Conservation (phyloP, 495 filamentous ascomycete species). For the Melanomma pulvis-pyrius region DNA sequence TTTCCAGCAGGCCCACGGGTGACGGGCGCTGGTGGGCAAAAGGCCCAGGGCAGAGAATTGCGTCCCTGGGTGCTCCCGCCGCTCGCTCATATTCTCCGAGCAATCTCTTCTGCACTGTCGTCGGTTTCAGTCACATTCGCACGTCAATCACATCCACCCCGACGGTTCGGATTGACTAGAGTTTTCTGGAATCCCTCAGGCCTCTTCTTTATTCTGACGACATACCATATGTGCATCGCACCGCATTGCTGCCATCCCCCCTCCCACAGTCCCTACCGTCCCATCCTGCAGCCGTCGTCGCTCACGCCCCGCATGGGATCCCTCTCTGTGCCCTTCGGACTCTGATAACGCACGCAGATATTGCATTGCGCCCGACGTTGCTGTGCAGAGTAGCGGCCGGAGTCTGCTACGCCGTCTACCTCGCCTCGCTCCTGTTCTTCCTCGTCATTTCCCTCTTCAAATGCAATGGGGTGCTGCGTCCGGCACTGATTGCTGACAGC, state of each 20-base stretch:
- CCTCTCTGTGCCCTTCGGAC: conserved; percentile 1
- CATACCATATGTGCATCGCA: conserved; percentile 21
- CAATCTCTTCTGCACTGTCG: conserved; percentile 7
- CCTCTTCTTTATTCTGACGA: conserved; percentile 17
- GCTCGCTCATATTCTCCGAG: conserved; percentile 14
- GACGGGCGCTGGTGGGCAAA: background rate
- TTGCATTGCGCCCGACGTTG: conserved; percentile 27
- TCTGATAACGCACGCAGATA: conserved; percentile 17
- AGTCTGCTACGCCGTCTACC: conserved; percentile 6
- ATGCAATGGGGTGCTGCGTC: conserved; percentile 14
- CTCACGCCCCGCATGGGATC: background rate
- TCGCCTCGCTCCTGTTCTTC: background rate
- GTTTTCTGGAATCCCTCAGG: conserved; percentile 12
- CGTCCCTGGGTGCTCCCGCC: background rate
- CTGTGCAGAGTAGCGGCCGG: conserved; percentile 32
- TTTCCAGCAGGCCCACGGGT: conserved; percentile 6
- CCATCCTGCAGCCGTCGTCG: too few species aligned
- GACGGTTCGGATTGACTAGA: conserved; percentile 17
- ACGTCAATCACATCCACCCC: conserved; percentile 21
- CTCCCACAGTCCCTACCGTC: background rate
- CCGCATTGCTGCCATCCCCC: background rate
- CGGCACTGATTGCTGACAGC: conserved; percentile 30
- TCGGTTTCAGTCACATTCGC: conserved; percentile 15
- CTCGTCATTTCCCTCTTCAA: background rate
- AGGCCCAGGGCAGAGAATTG: background rate